Evolutionary conservation across 805 yeast species (phyloP), one percentile per base, ranked within the genome.

Genomic region (Wickerhamiella qilinensis): DNA sequence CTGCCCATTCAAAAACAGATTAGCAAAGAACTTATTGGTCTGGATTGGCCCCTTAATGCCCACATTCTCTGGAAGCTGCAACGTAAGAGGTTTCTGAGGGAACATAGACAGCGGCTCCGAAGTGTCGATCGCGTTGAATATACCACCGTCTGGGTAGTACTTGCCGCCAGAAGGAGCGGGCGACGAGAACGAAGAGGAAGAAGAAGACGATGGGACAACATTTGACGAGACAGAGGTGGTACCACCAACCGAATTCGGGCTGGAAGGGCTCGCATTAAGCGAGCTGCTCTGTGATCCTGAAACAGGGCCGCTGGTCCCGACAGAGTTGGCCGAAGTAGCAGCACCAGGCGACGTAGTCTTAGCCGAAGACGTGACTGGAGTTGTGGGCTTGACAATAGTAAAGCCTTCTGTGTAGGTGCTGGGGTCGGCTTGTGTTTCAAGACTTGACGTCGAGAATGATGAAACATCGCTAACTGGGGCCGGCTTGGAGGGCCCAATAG

Each of bases 11-110:
- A 78, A 59, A 46, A 75, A 58, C 50, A 79, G 51, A 54, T 82
- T 81, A 28, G 73, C 69, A 57, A 70, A 79, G 56, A 81, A 82
- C 58, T 79, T 81, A 63, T 82, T 81, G 19, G 93, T 83, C 50
- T 75, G 74, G 43, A 69, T 64, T 2, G 76, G 62, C 25, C 57
- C 68, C 37, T 57, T 52, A 42, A 64, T 63, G 30, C 60, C 56
- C 28, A 69, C 74, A 27, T 71, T 71, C 3, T 46, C 47, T 16
- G 77, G 73, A 30, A 73, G 52, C 0, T 50, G 46, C 40, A 72
- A 53, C 11, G 68, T 68, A 36, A 70, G 62, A 3, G 54, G 62
- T 30, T 63, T 63, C 38, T 68, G 60, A 3, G 63, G 44, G 57
- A 74, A 74, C 36, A 68, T 62, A 1, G 61, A 39, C 6, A 64